These are phyloP conservation scores for Tuber brumale DNA, from an alignment of 495 filamentous ascomycete species.

Conservation along the genomic window DNA sequence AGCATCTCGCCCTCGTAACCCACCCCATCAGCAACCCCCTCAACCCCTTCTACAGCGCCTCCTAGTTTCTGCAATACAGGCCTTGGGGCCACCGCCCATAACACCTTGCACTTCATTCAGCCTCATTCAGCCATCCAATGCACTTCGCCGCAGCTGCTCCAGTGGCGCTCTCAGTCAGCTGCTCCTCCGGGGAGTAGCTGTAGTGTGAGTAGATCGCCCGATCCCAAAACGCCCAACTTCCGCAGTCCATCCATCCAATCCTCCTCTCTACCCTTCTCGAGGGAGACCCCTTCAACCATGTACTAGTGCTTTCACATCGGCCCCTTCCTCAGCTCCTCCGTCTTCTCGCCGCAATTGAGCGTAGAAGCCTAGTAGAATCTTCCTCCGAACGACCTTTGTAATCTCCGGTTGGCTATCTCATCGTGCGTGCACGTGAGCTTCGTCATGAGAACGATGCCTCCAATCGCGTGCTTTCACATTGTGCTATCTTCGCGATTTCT, in stretches of 20 bases:
- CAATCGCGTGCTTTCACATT: constrained; percentile 43
- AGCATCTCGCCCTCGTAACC: neutral
- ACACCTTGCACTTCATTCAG: no score
- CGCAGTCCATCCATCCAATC: no score
- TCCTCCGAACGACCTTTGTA: constrained; percentile 19
- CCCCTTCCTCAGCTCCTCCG: neutral
- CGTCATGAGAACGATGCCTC: constrained; percentile 40
- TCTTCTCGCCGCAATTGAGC: neutral
- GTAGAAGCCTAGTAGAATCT: no score
- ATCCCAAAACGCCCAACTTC: no score
- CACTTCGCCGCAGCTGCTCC: no score
- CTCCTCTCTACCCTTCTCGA: neutral
- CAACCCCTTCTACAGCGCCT: constrained; percentile 10
- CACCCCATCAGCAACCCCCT: neutral
- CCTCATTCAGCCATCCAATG: no score
- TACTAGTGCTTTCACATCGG: neutral
- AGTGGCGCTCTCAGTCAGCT: no score
- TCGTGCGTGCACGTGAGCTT: constrained; percentile 1
- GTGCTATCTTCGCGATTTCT: constrained; percentile 33
- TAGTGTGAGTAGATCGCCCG: no score
- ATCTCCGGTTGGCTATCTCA: neutral
- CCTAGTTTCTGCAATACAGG: constrained; percentile 20
- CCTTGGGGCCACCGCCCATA: constrained; percentile 7
- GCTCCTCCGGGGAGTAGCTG: no score
- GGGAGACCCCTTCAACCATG: neutral